Evolutionary conservation across 1,139 yeast species (phyloP).

Genomic region (Petasospora fabianii): DNA sequence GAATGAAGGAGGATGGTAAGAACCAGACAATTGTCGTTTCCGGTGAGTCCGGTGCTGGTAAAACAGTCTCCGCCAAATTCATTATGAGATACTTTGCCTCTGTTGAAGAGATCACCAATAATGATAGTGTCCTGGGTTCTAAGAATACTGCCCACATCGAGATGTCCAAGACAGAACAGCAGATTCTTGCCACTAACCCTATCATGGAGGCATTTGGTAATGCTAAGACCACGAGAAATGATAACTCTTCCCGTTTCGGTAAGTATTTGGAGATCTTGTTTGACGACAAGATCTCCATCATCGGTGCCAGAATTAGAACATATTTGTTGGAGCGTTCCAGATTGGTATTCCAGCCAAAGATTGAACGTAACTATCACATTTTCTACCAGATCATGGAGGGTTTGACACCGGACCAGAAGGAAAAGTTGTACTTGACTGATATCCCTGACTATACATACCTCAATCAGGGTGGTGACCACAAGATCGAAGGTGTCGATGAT

Average conservation of each 20-base stretch:
- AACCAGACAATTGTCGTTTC: constrained; percentile 96
- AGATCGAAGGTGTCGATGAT: constrained; percentile 79
- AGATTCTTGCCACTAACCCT: constrained; percentile 94
- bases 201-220: constrained; percentile 99
- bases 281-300: constrained; percentile 67
- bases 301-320: constrained; percentile 93
- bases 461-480: constrained; percentile 78
- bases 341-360: constrained; percentile 84
- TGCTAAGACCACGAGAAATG: constrained; percentile 96
- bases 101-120: constrained; percentile 63
- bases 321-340: constrained; percentile 91
- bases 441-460: constrained; percentile 76
- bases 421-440: constrained; percentile 53
- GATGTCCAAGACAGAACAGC: constrained; percentile 90
- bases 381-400: constrained; percentile 91
- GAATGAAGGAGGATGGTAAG: constrained; percentile 79
- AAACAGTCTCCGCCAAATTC: constrained; percentile 94
- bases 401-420: constrained; percentile 55
- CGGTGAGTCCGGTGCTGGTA: constrained; percentile 99
- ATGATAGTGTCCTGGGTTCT: constrained; percentile 29
- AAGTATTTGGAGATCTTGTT: constrained; percentile 91
- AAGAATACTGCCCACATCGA: constrained; percentile 44
- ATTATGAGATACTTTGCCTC: constrained; percentile 98
- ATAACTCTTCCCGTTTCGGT: constrained; percentile 96
- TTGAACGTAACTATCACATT: constrained; percentile 92